These are phyloP conservation scores for Gossypium ekmanianum DNA, from an alignment of 345 rosid species.

Conservation along the genomic window DNA sequence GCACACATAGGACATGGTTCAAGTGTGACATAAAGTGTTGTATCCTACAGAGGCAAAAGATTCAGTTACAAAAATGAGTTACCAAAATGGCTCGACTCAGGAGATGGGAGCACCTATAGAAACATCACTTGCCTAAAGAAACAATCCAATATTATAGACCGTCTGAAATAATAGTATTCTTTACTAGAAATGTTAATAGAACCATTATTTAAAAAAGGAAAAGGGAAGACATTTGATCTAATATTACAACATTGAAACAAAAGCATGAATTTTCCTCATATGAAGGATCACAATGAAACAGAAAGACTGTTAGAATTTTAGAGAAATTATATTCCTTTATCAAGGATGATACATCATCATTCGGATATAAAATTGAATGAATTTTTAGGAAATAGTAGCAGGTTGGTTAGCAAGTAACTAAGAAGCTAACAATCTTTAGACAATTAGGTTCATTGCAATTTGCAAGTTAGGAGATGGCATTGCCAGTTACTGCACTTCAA, in stretches of 20 bases:
- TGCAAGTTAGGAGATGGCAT: neutral
- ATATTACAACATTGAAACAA: neutral
- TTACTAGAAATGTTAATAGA: neutral
- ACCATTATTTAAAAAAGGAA: neutral
- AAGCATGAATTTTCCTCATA: neutral
- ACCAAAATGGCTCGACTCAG: neutral
- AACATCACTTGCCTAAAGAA: neutral
- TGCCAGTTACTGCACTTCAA: neutral
- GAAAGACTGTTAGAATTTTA: neutral
- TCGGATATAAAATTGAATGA: neutral
- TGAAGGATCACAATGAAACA: neutral
- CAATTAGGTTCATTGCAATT: neutral
- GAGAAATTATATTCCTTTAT: neutral
- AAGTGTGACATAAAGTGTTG: constrained; percentile 87
- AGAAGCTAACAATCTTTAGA: neutral
- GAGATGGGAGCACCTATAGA: neutral
- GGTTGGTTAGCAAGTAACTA: neutral
- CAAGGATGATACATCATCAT: neutral
- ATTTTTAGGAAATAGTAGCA: neutral
- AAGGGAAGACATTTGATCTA: neutral
- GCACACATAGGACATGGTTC: constrained; percentile 99
- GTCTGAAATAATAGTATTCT: neutral
- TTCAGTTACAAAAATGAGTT: neutral
- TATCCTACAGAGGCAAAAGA: constrained; percentile 41
- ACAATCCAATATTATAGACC: neutral